These are phyloP conservation scores for Rutstroemia sydowiana DNA, from an alignment of 2,329 filamentous ascomycete species.

Conservation along the genomic window DNA sequence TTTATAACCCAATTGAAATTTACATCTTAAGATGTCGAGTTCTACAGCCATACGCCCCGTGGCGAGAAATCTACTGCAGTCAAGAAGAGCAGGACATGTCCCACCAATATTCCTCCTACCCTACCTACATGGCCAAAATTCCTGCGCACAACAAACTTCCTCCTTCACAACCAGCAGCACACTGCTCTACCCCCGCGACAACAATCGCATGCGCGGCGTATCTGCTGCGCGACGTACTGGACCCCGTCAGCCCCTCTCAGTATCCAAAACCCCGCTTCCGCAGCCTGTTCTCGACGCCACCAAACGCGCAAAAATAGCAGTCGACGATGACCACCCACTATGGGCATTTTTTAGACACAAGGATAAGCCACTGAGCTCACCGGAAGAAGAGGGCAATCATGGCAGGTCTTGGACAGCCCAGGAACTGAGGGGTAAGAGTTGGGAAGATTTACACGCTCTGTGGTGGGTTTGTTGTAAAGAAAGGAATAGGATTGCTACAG, in stretches of 20 bases:
- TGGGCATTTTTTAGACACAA: slow-evolving; percentile 83
- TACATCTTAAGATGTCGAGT: slow-evolving; percentile 24
- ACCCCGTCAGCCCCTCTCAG: slow-evolving; percentile 63
- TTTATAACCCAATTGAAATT: slow-evolving; percentile 15
- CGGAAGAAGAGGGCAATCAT: slow-evolving; percentile 62
- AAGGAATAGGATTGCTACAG: slow-evolving; percentile 80
- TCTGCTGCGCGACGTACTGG: slow-evolving; percentile 75
- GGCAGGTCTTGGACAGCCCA: slow-evolving; percentile 78
- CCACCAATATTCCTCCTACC: slow-evolving; percentile 30
- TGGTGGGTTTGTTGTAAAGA: slow-evolving; percentile 96
- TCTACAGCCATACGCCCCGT: slow-evolving; percentile 22
- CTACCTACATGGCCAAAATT: slow-evolving; percentile 16
- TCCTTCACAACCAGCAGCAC: slow-evolving; percentile 28
- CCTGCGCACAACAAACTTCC: slow-evolving; percentile 19
- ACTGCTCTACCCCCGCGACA: slow-evolving; percentile 48
- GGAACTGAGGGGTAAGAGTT: slow-evolving; percentile 83
- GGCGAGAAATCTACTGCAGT: slow-evolving; percentile 16
- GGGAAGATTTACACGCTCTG: slow-evolving; percentile 84
- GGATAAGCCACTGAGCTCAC: slow-evolving; percentile 61
- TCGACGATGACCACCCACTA: slow-evolving; percentile 73
- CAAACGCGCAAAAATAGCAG: slow-evolving; percentile 45
- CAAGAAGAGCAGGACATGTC: slow-evolving; percentile 14
- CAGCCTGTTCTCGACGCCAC: slow-evolving; percentile 56
- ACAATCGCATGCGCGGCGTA: slow-evolving; percentile 72
- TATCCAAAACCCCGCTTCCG: slow-evolving; percentile 66